A percentile compares a stretch with the other conserved stretches of the same genome.
Evolutionary conservation across 2,329 filamentous ascomycete species (phyloP).

Genomic region (Cercospora canescens): DNA sequence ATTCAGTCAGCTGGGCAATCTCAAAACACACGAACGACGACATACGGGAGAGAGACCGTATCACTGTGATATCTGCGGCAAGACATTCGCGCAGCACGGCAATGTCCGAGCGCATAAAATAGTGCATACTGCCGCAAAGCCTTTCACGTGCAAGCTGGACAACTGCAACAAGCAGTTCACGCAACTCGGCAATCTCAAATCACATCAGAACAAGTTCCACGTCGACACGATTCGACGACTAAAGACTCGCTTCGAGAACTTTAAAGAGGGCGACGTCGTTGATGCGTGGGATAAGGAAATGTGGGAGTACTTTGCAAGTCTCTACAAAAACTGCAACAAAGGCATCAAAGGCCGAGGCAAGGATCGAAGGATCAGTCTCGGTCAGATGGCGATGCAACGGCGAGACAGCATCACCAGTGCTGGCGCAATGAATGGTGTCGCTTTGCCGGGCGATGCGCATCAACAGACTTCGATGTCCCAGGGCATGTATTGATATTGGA

Average conservation of each 20-base stretch:
- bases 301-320: conserved; percentile 76
- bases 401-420: conserved; percentile 26
- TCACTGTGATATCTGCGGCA: conserved; percentile 75
- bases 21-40: conserved; percentile 86
- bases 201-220: conserved; percentile 94
- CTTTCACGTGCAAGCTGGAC: conserved; percentile 78
- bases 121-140: conserved; percentile 75
- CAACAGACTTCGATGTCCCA: background rate
- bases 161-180: conserved; percentile 86
- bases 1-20: conserved; percentile 88
- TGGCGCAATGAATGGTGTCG: conserved; percentile 6
- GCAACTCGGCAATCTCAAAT: conserved; percentile 90
- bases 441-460: background rate
- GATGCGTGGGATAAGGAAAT: conserved; percentile 70
- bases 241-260: conserved; percentile 67
- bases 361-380: conserved; percentile 64
- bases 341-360: conserved; percentile 96
- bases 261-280: conserved; percentile 63
- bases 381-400: conserved; percentile 10
- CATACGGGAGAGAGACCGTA: conserved; percentile 89
- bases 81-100: conserved; percentile 80
- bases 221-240: conserved; percentile 68
- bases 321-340: conserved; percentile 99
- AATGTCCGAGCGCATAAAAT: conserved; percentile 83
- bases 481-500: background rate